These are phyloP conservation scores for Trypanosoma lewisi DNA, from an alignment of 208 protist genomes.

Conservation along the genomic window DNA sequence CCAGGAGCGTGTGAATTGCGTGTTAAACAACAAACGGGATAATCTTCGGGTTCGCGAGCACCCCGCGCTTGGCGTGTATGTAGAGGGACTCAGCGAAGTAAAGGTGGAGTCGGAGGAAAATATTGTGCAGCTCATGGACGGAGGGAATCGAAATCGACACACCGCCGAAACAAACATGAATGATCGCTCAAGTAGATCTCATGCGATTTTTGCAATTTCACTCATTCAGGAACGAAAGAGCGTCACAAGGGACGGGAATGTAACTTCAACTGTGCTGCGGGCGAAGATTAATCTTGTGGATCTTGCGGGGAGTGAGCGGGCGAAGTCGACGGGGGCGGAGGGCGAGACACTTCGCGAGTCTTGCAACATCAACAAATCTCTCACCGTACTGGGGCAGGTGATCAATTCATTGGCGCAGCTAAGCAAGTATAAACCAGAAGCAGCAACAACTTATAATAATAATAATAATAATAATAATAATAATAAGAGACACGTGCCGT, in stretches of 20 bases:
- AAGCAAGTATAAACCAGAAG: conserved; percentile 17
- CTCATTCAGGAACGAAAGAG: conserved; percentile 50
- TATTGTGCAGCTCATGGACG: conserved; percentile 64
- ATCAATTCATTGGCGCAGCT: conserved; percentile 85
- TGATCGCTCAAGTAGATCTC: conserved; percentile 92
- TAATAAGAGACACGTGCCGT: conserved; percentile 61
- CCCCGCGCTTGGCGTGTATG: conserved; percentile 72
- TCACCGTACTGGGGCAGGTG: conserved; percentile 90
- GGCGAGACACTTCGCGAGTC: conserved; percentile 79
- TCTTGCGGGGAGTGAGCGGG: conserved; percentile 91
- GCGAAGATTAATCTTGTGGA: conserved; percentile 91
- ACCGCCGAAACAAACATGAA: conserved; percentile 95
- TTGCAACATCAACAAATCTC: conserved; percentile 87
- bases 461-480: too few relatives aligned
- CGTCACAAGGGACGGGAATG: conserved; percentile 24
- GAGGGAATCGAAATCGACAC: conserved; percentile 68
- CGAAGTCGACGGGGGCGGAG: conserved; percentile 75
- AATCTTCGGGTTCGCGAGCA: conserved; percentile 74
- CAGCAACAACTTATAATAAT: too few relatives aligned
- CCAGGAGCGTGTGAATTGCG: conserved; percentile 80
- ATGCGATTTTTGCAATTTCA: conserved; percentile 95
- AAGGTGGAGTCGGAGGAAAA: conserved; percentile 50
- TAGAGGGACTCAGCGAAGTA: conserved; percentile 74
- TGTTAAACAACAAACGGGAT: conserved; percentile 42
- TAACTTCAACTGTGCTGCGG: conserved; percentile 47